Evolutionary conservation across 1,139 yeast species (phyloP).

Genomic region (Blastobotrys persicus): DNA sequence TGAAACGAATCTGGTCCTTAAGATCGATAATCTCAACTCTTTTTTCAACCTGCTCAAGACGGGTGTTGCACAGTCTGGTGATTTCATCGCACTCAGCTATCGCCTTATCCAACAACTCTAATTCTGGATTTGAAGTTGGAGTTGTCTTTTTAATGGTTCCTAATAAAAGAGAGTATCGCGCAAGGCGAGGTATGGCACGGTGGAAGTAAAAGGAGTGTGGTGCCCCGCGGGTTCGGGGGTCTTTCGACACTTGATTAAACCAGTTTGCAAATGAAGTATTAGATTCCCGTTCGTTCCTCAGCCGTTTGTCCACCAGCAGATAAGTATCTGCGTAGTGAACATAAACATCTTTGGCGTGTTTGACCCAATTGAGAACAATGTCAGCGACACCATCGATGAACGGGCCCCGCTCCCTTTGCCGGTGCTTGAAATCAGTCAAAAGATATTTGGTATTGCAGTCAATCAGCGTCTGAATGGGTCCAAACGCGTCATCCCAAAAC

Average conservation of each 20-base stretch:
- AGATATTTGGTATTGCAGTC: conserved; percentile 55
- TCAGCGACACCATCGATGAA: conserved; percentile 65
- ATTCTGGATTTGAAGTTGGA: conserved; percentile 54
- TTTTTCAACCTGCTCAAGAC: conserved; percentile 41
- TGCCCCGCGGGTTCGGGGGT: conserved; percentile 49
- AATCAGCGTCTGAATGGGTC: conserved; percentile 60
- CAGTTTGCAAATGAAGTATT: conserved; percentile 51
- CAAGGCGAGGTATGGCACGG: conserved; percentile 73
- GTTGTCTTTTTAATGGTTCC: conserved; percentile 55
- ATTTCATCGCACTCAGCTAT: conserved; percentile 47
- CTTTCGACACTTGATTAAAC: conserved; percentile 46
- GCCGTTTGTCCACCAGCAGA: conserved; percentile 35
- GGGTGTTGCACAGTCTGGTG: conserved; percentile 49
- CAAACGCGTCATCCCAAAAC: conserved; percentile 60
- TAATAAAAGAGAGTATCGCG: conserved; percentile 66
- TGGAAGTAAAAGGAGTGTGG: conserved; percentile 65
- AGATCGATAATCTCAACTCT: conserved; percentile 41
- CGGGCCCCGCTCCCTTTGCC: conserved; percentile 59
- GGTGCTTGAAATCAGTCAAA: conserved; percentile 53
- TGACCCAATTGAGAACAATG: conserved; percentile 65
- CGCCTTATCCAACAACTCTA: conserved; percentile 51
- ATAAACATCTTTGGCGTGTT: conserved; percentile 54
- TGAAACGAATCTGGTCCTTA: conserved; percentile 38
- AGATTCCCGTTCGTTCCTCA: conserved; percentile 41
- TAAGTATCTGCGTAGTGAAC: conserved; percentile 53